phyloP scores from a whole-genome alignment of 768 basidiomycete genomes.

The Lentinula guzmanii region DNA sequence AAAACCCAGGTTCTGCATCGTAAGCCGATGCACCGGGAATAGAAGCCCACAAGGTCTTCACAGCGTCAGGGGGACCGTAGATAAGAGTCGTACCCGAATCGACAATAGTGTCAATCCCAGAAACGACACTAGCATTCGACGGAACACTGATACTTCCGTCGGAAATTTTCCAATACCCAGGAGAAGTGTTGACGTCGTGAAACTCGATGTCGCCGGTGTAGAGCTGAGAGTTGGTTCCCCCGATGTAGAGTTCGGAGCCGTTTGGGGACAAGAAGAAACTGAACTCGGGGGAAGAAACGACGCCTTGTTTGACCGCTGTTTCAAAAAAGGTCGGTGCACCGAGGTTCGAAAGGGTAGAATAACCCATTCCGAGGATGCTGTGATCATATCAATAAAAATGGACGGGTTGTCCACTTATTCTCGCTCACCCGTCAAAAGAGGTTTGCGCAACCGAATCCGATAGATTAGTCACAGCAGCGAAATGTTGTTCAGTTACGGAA shows the following conservation, averaged over 20 bases:
- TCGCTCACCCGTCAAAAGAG: conserved; percentile 1
- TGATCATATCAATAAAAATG: neutral
- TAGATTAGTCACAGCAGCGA: neutral
- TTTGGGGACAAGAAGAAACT: conserved; percentile 35
- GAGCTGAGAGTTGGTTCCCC: conserved; percentile 38
- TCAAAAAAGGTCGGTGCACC: conserved; percentile 30
- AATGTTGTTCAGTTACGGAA: neutral
- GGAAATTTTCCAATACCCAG: conserved; percentile 22
- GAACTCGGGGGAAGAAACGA: conserved; percentile 28
- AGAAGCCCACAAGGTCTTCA: conserved; percentile 16
- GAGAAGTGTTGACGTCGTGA: conserved; percentile 12
- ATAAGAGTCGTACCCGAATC: conserved; percentile 32
- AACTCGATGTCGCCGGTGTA: conserved; percentile 39
- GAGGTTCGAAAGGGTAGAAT: conserved; percentile 25
- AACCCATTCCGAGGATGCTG: conserved; percentile 29
- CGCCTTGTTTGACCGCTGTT: conserved; percentile 28
- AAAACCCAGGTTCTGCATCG: neutral
- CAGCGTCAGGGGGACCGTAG: conserved; percentile 20
- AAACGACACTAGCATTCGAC: conserved; percentile 1
- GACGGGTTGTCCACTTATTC: too few species aligned
- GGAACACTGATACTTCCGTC: conserved; percentile 12
- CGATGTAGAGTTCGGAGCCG: conserved; percentile 44
- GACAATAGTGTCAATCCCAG: conserved; percentile 19
- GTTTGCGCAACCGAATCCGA: neutral
- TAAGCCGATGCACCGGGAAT: conserved; percentile 14